Evolutionary conservation across 2,329 filamentous ascomycete species (phyloP), one percentile per base, ranked within the genome.

Genomic region (Beauveria australis): DNA sequence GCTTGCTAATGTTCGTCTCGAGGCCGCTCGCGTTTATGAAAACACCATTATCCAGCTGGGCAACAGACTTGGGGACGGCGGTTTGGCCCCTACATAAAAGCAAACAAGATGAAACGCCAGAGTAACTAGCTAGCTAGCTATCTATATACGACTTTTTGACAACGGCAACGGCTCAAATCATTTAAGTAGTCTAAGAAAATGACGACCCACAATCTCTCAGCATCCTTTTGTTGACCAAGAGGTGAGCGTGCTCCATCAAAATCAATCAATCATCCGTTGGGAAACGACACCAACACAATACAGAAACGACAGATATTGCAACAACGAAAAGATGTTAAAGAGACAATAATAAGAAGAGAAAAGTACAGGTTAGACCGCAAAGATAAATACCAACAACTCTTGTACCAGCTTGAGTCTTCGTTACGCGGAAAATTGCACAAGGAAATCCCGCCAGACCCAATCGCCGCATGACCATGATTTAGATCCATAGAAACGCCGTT

Each of bases 21-120:
- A 89, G 64, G 84, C 89, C 54, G 89, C 86, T 0, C 81, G 81
- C 64, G 86, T 95, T 2, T 96, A 94, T 74, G 89, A 94, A 71
- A 82, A 82, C 67, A 94, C 91, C 0, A 83, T 96, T 65, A 81
- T 90, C 44, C 81, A 89, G 68, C 73, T 96, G 16, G 90, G 89
- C 0, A 85, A 88, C 67, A 79, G 82, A 12, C 73, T 94, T 30
- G 86, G 82, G 16, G 76, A 77, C 51, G 55, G 54, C n/a, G 48
- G 40, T 2, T 40, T 62, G 7, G 30, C 33, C 9, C 40, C 43
- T 48, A 26, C 59, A 14, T 53, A 22, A 52, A 9, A 19, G 22
- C 22, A 46, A 24, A 18, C 10, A 43, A 12, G 7, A 24, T 28
- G 24, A 43, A 19, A 8, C 9, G 43, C 43, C 28, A n/a, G 30